Base-by-base conservation (phyloP, 495 filamentous ascomycete species). In the Clohesyomyces aquaticus region DNA sequence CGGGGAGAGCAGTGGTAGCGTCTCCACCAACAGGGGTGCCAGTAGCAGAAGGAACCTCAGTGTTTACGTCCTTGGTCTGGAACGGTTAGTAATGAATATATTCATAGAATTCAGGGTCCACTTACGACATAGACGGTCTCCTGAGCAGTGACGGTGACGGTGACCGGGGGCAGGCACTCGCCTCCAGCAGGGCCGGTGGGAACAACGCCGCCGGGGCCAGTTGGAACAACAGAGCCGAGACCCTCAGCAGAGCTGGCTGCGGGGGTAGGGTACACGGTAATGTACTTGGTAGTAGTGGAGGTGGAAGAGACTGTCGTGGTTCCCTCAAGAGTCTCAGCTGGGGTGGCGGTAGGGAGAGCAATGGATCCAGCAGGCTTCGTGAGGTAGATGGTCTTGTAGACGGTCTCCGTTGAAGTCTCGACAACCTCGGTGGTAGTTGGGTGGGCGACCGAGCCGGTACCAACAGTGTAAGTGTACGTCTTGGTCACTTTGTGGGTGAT, bases 111-210 rank as follows among this genome's bases (percentile, higher is more conserved):
- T 14, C 22, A 18, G n/a, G 27, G 1, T 16, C 2, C 35, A 64
- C 59, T 54, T 63, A 68, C 65, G 46, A 69, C 67, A 55, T 58
- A 63, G 59, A 70, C 63, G 18, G 63, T 66, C 63, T 70, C 67
- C 58, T 63, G 53, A 21, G 43, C 58, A 19, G 67, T 70, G 54
- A 70, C 58, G 12, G 67, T 70, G 25, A 66, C 59, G 23, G 63
- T 66, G 45, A 63, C 54, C 3, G 67, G 67, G 29, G 59, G 32
- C 42, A 50, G 53, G 55, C 67, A 70, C 52, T 60, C 63, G 29
- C 41, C 61, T n/a, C 50, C 51, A 16, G 14, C 27, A 25, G 14
- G 18, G 22, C 55, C 55, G 28, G 63, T 49, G 6, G 50, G 55
- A 21, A 21, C 23, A 38, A 38, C 32, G 19, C 26, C 28, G 28